Evolutionary conservation across 2,329 filamentous ascomycete genomes (phyloP), one percentile per base, ranked within the genome.

Genomic region (Keithomyces neogunnii): DNA sequence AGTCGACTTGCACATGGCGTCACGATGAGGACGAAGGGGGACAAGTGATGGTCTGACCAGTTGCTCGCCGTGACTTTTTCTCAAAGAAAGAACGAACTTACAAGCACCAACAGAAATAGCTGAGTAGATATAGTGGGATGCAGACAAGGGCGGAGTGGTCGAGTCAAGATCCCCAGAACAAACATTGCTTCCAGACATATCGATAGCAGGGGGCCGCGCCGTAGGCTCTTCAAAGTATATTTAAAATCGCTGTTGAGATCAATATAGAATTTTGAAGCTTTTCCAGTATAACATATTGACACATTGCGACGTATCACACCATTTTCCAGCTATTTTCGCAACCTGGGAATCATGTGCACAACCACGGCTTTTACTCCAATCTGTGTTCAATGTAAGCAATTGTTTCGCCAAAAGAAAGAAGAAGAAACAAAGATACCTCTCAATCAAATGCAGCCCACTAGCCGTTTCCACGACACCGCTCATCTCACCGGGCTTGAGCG

Each of bases 371-470:
- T 35, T 55, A 55, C 31, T 55, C 53, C 48, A 55, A 35, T 11
- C 53, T 55, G 48, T 9, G 2, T 5, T 11, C 6, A 33, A 5
- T 3, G 29, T 50, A 10, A 48, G 48, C 26, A 11, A 44, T 29
- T 7, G 9, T 44, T 10, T 4, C 8, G 19, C 19, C 19, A 19
- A 19, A 19, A 44, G 11, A n/a, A 44, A 29, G 40, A 19, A 9
- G 6, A 19, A n/a, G 9, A 10, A 28, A 29, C 26, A 19, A 28
- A 56, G 69, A 52, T 78, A 95, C 89, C 91, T 86, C 73, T 97
- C 87, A 71, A 99, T 99, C 71, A 99, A 76, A 73, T 99, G 93
- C 63, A 97, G 75, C 1, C 93, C 93, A 49, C 91, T 96, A 47
- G 90, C 91, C 39, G 93, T 96, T 70, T 96, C 88, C 10, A 97